Conservation (phyloP, 1,284 basidiomycete species). For the Tylopilus orsonianus region DNA sequence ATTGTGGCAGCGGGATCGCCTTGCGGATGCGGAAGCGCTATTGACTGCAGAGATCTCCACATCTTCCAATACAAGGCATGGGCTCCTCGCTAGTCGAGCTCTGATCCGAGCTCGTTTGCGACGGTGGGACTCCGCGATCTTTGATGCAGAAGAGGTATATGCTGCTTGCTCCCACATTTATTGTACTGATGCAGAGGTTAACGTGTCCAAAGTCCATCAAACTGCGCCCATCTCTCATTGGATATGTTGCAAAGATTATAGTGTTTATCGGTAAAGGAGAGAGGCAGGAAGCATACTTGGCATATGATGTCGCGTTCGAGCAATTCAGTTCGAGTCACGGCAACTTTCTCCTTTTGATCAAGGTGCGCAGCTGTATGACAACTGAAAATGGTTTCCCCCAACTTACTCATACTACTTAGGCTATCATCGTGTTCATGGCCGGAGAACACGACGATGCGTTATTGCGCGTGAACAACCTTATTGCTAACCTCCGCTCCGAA, state of each 20-base stretch:
- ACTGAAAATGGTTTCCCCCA: too few relatives aligned
- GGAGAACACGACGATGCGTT: conserved; percentile 1
- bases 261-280: conserved; percentile 1
- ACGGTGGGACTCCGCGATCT: too few relatives aligned
- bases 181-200: too few relatives aligned
- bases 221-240: background rate
- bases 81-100: too few relatives aligned
- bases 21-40: too few relatives aligned
- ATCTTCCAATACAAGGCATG: too few relatives aligned
- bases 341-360: background rate
- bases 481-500: background rate
- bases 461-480: conserved; percentile 5
- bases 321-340: background rate
- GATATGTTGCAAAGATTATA: conserved; percentile 7
- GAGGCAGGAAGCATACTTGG: background rate
- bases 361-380: background rate
- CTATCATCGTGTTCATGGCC: conserved; percentile 3
- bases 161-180: too few relatives aligned
- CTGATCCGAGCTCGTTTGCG: too few relatives aligned
- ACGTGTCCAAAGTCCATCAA: conserved; percentile 3
- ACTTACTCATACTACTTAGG: background rate
- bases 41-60: too few relatives aligned
- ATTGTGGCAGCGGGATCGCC: too few relatives aligned
- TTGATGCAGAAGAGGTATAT: too few relatives aligned
- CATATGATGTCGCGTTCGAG: background rate